phyloP scores from a whole-genome alignment of 2,329 filamentous ascomycete species.

The Colletotrichum agaves region DNA sequence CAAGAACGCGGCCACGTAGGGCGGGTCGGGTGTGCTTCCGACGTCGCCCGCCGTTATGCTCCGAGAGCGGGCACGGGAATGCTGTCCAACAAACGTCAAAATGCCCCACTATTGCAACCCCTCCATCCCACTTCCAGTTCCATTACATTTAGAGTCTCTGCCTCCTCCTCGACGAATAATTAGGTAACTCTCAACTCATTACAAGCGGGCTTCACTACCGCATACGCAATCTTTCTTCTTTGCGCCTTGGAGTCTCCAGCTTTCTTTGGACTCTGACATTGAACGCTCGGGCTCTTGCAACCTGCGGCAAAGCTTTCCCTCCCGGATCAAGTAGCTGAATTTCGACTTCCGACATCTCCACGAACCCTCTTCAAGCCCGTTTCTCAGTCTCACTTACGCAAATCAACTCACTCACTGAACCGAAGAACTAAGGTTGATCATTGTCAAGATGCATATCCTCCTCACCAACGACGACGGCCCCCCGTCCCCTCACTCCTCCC shows the following conservation, averaged over 20 bases:
- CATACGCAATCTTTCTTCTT: background rate
- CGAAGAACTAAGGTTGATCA: background rate
- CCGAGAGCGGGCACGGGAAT: conserved; percentile 28
- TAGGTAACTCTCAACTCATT: conserved; percentile 27
- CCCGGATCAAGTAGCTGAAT: conserved; percentile 13
- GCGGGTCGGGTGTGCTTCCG: background rate
- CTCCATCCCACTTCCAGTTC: conserved; percentile 14
- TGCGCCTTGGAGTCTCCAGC: background rate
- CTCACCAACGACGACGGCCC: conserved; percentile 85
- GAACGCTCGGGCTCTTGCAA: background rate
- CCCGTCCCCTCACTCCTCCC: conserved; percentile 80
- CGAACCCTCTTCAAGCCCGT: background rate
- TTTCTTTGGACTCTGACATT: background rate
- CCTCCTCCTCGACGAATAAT: conserved; percentile 16
- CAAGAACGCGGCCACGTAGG: conserved; percentile 12
- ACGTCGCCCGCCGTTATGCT: conserved; percentile 27
- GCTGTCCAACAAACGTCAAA: conserved; percentile 31
- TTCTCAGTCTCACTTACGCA: background rate
- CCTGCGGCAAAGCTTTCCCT: conserved; percentile 3
- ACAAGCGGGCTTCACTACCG: background rate
- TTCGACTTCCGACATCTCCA: background rate
- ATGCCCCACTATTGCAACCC: conserved; percentile 33
- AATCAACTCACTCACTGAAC: background rate
- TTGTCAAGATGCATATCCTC: conserved; percentile 67
- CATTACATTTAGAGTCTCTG: conserved; percentile 6